Percentiles rank a stretch among this genome's conserved stretches.
phyloP scores from a whole-genome alignment of 2,329 filamentous ascomycete species.

The Epichloe brachyelytri region DNA sequence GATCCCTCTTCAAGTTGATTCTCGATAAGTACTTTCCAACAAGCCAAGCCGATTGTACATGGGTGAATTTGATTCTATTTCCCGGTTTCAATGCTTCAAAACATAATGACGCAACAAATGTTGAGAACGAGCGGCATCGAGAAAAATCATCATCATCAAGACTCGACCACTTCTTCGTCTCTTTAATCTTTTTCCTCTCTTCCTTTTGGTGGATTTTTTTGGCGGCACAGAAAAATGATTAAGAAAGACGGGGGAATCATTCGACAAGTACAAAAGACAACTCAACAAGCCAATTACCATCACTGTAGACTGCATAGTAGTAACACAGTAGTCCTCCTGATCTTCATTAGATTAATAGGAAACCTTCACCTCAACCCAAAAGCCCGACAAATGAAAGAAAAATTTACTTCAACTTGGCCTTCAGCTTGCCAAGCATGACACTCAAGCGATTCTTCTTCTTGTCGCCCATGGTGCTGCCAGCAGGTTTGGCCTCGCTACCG shows the following conservation, averaged over 20 bases:
- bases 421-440: conserved; percentile 46
- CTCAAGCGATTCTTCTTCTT: conserved; percentile 57
- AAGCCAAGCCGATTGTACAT: background rate
- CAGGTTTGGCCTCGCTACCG: conserved; percentile 9
- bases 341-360: conserved; percentile 1
- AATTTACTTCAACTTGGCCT: conserved; percentile 29
- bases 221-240: background rate
- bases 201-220: background rate
- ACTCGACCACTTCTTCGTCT: background rate
- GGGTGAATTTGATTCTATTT: background rate
- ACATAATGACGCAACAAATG: too few relatives aligned
- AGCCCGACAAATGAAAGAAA: background rate
- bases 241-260: conserved; percentile 24
- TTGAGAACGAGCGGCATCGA: too few relatives aligned
- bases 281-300: conserved; percentile 21
- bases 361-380: conserved; percentile 9
- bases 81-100: background rate
- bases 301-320: conserved; percentile 12
- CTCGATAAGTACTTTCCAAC: background rate
- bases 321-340: conserved; percentile 6
- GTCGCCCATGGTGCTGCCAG: conserved; percentile 31
- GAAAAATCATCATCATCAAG: background rate
- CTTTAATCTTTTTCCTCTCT: background rate
- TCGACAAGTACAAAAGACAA: conserved; percentile 21
- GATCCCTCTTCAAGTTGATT: background rate